These are phyloP conservation scores for Nigrospora oryzae DNA, from an alignment of 2,329 filamentous ascomycete genomes.

Conservation along the genomic window DNA sequence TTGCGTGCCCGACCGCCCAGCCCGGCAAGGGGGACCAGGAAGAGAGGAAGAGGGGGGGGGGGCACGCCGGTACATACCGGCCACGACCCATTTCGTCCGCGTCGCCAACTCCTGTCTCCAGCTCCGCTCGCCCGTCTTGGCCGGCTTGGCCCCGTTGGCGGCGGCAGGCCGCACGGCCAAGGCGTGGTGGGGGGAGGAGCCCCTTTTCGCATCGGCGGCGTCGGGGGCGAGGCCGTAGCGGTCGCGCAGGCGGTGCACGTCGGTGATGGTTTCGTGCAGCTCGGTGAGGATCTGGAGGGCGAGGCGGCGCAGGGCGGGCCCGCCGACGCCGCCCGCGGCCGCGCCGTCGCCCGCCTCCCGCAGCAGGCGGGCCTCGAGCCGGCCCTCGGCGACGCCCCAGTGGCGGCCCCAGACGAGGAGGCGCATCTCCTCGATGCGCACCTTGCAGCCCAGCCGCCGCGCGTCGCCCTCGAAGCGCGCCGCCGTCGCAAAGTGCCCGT, in stretches of 20 bases:
- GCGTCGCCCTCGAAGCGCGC: constrained; percentile 31
- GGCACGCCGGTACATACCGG: constrained; percentile 16
- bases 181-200: too few relatives aligned
- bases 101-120: constrained; percentile 25
- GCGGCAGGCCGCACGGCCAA: too few relatives aligned
- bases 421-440: constrained; percentile 40
- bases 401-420: constrained; percentile 37
- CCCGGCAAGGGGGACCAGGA: too few relatives aligned
- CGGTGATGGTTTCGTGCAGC: constrained; percentile 33
- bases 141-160: too few relatives aligned
- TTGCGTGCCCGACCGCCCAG: too few relatives aligned
- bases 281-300: constrained; percentile 33
- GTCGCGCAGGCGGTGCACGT: constrained; percentile 31
- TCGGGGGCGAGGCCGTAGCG: constrained; percentile 31
- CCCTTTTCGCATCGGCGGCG: background rate
- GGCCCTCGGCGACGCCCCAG: constrained; percentile 37
- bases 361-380: constrained; percentile 31
- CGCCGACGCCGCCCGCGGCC: background rate
- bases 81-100: constrained; percentile 34
- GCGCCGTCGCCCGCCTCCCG: constrained; percentile 13
- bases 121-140: constrained; percentile 13
- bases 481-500: constrained; percentile 33
- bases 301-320: constrained; percentile 25
- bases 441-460: constrained; percentile 35
- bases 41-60: too few relatives aligned